Percentiles rank a stretch among this genome's conserved stretches.
These are phyloP conservation scores for Botrytis hyacinthi DNA, from an alignment of 2,329 filamentous ascomycete genomes.

Conservation along the genomic window DNA sequence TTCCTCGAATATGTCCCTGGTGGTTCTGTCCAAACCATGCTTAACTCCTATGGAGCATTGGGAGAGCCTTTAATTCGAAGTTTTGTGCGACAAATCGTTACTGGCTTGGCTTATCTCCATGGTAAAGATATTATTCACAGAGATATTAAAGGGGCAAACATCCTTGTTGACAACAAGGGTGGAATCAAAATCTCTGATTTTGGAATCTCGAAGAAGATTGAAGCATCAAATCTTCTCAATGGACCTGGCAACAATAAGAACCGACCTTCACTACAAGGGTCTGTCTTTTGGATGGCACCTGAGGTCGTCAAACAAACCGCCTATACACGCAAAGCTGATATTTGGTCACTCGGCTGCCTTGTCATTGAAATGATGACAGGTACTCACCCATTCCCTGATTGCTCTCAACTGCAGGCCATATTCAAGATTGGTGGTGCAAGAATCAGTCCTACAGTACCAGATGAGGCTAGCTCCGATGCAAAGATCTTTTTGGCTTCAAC, in stretches of 20 bases:
- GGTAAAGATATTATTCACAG: slow-evolving; percentile 94
- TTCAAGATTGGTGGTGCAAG: slow-evolving; percentile 95
- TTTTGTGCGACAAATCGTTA: slow-evolving; percentile 93
- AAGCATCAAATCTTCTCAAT: slow-evolving; percentile 78
- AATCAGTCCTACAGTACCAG: slow-evolving; percentile 84
- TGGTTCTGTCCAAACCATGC: slow-evolving; percentile 96
- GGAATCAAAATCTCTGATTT: slow-evolving; percentile 99
- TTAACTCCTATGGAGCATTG: slow-evolving; percentile 95
- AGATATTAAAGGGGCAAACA: slow-evolving; percentile 98
- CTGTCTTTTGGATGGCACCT: slow-evolving; percentile 99
- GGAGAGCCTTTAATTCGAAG: slow-evolving; percentile 91
- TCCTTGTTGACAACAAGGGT: slow-evolving; percentile 97
- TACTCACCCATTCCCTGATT: slow-evolving; percentile 92
- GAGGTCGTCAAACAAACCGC: slow-evolving; percentile 98
- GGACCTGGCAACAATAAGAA: slow-evolving; percentile 67
- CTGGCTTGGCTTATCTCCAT: slow-evolving; percentile 90
- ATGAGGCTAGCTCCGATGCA: slow-evolving; percentile 80
- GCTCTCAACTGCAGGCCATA: slow-evolving; percentile 94
- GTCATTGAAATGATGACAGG: slow-evolving; percentile 99
- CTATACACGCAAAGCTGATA: slow-evolving; percentile 97
- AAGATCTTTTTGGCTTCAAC: slow-evolving; percentile 80
- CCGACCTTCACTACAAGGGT: slow-evolving; percentile 83
- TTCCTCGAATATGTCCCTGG: slow-evolving; percentile 99
- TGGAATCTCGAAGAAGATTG: slow-evolving; percentile 96
- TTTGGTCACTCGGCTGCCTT: slow-evolving; percentile 95